Base-by-base conservation (phyloP, 768 basidiomycete species). In the Strobilomyces dryophilus region DNA sequence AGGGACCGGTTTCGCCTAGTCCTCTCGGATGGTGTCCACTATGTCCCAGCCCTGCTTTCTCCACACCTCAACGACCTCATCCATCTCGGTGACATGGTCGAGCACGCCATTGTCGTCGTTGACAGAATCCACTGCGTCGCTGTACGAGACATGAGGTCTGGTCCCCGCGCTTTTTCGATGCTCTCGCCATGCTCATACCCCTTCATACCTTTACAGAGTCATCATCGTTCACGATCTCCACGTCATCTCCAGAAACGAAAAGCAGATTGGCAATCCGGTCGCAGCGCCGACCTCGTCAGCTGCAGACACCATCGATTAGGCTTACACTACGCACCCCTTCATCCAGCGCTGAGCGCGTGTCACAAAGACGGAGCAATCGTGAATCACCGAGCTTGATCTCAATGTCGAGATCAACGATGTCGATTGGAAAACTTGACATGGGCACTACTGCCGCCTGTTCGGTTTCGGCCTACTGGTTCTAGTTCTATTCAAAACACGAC, bases 41-140 rank as follows among this genome's bases (percentile, higher is more conserved):
- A 89, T 67, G 76, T 89, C 45, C 95, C 97, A 67, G 85, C 89
- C 24, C 97, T 98, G 97, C 76, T 98, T 31, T 91, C 94, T 5
- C 97, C 94, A 0, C 89, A 92, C 63, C 79, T 94, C 42, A 98
- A 98, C 61, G 56, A 74, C 9, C 71, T 92, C 58, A 83, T 95
- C 14, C 77, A 84, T 14, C 75, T 82, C 0, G 79, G 83, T 8
- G 63, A 73, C 1, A 74, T 98, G 32, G 70, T 71, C 31, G 89
- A 85, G 64, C 75, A 89, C 62, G 76, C 82, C 1, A 70, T 98
- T 18, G 80, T 87, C 39, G 75, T 80, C 39, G 71, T 97, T 35
- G 84, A 85, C 55, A 84, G 80, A 61, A 80, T 89, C 62, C 87
- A 91, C 1, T 87, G 85, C 62, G 95, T 93, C 67, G 77, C 78